Evolutionary conservation across 2,329 filamentous ascomycete genomes (phyloP), one percentile per base, ranked within the genome.

Genomic region (Exophiala alcalophila): DNA sequence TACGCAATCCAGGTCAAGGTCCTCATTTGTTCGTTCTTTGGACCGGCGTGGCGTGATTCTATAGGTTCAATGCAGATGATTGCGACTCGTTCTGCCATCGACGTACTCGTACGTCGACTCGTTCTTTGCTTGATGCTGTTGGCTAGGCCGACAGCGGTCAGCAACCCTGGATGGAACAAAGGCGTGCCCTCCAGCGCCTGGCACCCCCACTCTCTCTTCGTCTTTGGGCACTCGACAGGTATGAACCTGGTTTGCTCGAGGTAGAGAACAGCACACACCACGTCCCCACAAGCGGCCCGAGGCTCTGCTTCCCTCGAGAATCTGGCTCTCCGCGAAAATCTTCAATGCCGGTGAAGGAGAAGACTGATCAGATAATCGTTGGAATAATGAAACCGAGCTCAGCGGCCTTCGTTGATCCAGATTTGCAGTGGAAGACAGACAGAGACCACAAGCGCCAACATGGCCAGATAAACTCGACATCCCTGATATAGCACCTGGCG

Each of bases 21-120:
- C 37, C 30, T 39, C 25, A 39, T 33, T 47, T 39, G 27, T 18
- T 37, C 29, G 38, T 31, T 47, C 37, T 21, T 32, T 32, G 29
- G 33, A n/a, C n/a, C 31, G 30, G 40, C 46, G 46, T 49, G 46
- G 46, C 40, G 31, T 44, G 46, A 49, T 44, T 28, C 46, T 36
- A 49, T 49, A 49, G 40, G 46, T 36, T 28, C 31, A 18, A 21
- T 44, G 46, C 40, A 26, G 24, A 18, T 33, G n/a, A n/a, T 28
- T 28, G 30, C 21, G 26, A 35, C 37, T 35, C 14, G 28, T 26
- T 23, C 28, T 23, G 29, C 28, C 10, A 39, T 34, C n/a, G 20
- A 23, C 21, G 6, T n/a, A n/a, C n/a, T n/a, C n/a, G n/a, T n/a
- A n/a, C n/a, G n/a, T 21, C 19, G 24, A 38, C 5, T 29, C 29